Percentiles rank a stretch among this genome's conserved stretches.
phyloP scores from a whole-genome alignment of 106 monocot genomes.

The Dioscorea zingiberensis region DNA sequence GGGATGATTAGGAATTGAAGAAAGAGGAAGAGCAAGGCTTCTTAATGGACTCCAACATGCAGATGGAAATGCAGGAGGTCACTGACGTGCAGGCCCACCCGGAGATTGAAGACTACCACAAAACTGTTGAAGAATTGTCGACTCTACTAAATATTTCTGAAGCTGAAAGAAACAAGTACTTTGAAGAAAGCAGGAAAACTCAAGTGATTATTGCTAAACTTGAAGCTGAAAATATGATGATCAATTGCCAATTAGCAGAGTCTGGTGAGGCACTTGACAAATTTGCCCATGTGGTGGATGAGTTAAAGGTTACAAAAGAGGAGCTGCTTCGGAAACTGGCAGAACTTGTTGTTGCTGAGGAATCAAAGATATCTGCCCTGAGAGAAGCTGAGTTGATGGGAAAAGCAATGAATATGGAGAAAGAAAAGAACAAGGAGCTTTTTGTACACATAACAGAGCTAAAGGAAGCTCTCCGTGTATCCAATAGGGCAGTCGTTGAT shows the following conservation, averaged over 20 bases:
- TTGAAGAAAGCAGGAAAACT: conserved; percentile 16
- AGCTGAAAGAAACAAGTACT: conserved; percentile 17
- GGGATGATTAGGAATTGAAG: too few relatives aligned
- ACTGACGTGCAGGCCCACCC: conserved; percentile 5
- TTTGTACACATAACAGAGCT: not conserved
- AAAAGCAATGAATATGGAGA: conserved; percentile 2
- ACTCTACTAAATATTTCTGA: conserved; percentile 5
- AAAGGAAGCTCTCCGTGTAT: conserved; percentile 4
- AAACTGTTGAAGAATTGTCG: conserved; percentile 12
- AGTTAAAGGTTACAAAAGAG: conserved; percentile 16
- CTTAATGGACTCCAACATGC: too few relatives aligned
- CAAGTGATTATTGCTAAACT: conserved; percentile 19
- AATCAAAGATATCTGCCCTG: conserved; percentile 6
- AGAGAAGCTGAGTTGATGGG: conserved; percentile 12
- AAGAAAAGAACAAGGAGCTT: conserved; percentile 13
- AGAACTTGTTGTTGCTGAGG: conserved; percentile 11
- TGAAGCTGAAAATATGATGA: conserved; percentile 14
- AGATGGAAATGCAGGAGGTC: conserved; percentile 11
- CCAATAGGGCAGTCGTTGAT: conserved; percentile 11
- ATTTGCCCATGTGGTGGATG: not conserved
- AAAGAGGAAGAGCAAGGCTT: too few relatives aligned
- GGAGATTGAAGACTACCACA: conserved; percentile 14
- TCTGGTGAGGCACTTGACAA: not conserved
- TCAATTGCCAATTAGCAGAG: conserved; percentile 3
- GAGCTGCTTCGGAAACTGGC: conserved; percentile 11